Base-by-base conservation (phyloP, 371 early-diverging fungal genomes). In the Chytridium lagenaria region DNA sequence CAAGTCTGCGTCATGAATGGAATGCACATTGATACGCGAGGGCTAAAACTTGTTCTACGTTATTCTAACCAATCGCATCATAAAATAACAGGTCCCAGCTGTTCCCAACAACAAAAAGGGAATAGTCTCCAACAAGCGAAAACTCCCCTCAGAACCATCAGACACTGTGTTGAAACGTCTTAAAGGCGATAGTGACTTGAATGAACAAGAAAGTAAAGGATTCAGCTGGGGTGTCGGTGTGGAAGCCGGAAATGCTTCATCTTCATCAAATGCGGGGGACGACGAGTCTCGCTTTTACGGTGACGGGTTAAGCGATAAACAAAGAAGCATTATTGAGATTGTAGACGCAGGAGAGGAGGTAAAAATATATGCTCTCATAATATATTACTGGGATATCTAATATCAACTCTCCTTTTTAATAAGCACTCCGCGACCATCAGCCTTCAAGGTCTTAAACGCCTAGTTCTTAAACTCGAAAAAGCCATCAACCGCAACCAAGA, bases 401-500 rank as follows among this genome's bases (percentile, higher is more conserved):
- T 19, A 28, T 70, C n/a, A n/a, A n/a, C n/a, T n/a, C n/a, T n/a
- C n/a, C 30, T 2, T 2, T 5, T 30, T 12, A 2, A 2, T 19
- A 31, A 84, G 83, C 69, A 70, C 23, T 81, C 84, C 10, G 91
- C 87, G 57, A 82, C 78, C 3, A 86, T 94, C 66, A 91, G 91
- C 67, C 66, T 89, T 3, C 63, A 81, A 10, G 82, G 83, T 34
- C 89, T 95, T 31, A 90, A 93, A 71, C 87, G 88, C 70, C 87
- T 93, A 85, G 85, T 95, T 33, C 83, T 92, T 23, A 90, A 90
- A 70, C 90, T 96, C 74, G 95, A 96, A 81, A 92, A 91, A 73
- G 90, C 92, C 1, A 88, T 95, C 78, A 90, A 87, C 69, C 92
- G 90, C 68, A 97, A 97, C 80, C 92, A 93, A 75, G 91, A 93